Conservation (phyloP, 306 rosid genomes). For the Prunus armeniaca region DNA sequence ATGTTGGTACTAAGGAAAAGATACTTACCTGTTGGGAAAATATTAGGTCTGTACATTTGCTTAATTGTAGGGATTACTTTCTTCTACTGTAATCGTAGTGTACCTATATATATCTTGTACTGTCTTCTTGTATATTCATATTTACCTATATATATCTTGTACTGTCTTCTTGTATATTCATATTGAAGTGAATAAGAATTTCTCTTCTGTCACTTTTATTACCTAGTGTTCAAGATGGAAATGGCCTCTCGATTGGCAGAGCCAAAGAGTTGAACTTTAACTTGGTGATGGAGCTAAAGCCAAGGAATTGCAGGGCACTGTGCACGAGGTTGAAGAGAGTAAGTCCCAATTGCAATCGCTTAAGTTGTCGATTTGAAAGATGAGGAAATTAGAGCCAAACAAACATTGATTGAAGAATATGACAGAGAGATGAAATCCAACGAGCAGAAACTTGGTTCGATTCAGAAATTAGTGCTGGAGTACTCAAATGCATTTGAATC, state of each 20-base stretch:
- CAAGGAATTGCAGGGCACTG: conserved; percentile 11
- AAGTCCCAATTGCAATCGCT: not conserved
- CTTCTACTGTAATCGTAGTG: no score
- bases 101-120: no score
- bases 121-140: no score
- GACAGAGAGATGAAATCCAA: not conserved
- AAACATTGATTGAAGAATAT: not conserved
- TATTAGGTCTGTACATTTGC: no score
- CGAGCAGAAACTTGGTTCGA: conserved; percentile 10
- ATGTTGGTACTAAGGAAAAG: no score
- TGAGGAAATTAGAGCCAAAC: not conserved
- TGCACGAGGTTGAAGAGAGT: not conserved
- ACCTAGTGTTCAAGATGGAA: conserved; percentile 3
- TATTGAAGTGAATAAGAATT: no score
- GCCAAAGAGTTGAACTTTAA: not conserved
- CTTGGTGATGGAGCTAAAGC: not conserved
- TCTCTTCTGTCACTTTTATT: no score
- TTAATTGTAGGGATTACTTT: no score
- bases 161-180: no score
- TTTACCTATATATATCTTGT: no score
- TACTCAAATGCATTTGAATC: not conserved
- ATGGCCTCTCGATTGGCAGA: not conserved
- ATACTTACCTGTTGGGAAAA: no score
- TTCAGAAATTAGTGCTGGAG: not conserved
- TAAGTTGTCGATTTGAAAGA: not conserved